Evolutionary conservation across 768 basidiomycete genomes (phyloP), one percentile per base, ranked within the genome.

Genomic region (Hortiboletus flavorubellus): DNA sequence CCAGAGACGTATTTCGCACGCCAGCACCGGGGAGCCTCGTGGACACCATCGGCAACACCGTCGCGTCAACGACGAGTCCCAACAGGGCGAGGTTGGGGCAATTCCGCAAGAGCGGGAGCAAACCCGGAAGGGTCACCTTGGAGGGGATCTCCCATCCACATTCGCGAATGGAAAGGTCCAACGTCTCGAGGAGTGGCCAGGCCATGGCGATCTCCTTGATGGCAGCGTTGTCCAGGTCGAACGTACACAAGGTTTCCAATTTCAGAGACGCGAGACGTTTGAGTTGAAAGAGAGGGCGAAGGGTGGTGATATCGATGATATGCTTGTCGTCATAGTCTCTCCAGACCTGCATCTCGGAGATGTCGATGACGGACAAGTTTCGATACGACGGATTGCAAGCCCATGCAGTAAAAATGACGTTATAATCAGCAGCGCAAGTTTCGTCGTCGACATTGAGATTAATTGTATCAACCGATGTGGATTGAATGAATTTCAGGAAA

Each of bases 401-500:
- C 67, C 67, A 68, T 4, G 44, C 6, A 3, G 60, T 53, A 38
- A 68, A 68, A 12, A 69, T 67, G 44, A 35, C 34, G 7, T 60
- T 46, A 40, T 68, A 68, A 49, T 60, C 62, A 16, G 59, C 51
- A 49, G 67, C 67, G 43, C 62, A 62, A 7, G 64, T 67, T 64
- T 68, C 67, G 49, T 68, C 67, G 48, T 68, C 67, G 48, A 68
- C 49, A 30, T 68, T 68, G 67, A 69, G 64, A 64, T 68, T 68
- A 41, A 68, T 68, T 59, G 67, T 67, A 62, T 67, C 64, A 56
- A 68, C 55, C 31, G 62, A 62, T 45, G 60, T 56, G 33, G 67
- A 68, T 41, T 62, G 60, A 35, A 68, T 55, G 60, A 67, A 64
- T 51, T 67, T 49, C 46, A 68, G 26, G 55, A 68, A 69, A 45